These are phyloP conservation scores for Fragosphaeria purpurea DNA, from an alignment of 2,329 filamentous ascomycete genomes.

Conservation along the genomic window DNA sequence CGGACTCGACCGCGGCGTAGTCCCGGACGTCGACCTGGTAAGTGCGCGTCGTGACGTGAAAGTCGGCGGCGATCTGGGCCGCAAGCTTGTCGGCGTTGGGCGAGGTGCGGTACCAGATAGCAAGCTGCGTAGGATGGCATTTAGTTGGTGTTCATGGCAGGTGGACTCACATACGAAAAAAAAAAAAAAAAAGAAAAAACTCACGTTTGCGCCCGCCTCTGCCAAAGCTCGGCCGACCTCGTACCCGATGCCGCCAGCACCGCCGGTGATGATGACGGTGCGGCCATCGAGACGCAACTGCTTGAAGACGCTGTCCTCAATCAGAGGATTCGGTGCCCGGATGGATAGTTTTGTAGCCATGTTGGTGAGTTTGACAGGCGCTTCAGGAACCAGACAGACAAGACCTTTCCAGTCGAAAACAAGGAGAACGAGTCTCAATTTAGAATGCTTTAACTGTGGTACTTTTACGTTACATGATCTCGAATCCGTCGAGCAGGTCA, in stretches of 20 bases:
- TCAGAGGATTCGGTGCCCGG: conserved; percentile 9
- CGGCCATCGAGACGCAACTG: conserved; percentile 47
- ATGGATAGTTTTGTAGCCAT: conserved; percentile 4
- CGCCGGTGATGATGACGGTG: conserved; percentile 46
- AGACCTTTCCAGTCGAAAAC: neutral
- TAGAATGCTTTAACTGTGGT: no score
- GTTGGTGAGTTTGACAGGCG: neutral
- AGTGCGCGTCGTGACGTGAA: conserved; percentile 11
- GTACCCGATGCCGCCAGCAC: conserved; percentile 46
- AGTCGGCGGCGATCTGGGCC: conserved; percentile 10
- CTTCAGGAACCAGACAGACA: no score
- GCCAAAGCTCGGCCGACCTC: conserved; percentile 47
- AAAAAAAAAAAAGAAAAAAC: no score
- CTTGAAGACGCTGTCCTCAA: conserved; percentile 12
- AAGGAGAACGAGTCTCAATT: no score
- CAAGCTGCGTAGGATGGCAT: conserved; percentile 8
- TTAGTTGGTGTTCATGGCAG: no score
- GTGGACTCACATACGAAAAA: no score
- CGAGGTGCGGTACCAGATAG: conserved; percentile 15
- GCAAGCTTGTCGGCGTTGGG: conserved; percentile 10
- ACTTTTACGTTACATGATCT: no score
- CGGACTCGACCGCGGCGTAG: conserved; percentile 19
- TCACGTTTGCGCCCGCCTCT: conserved; percentile 42
- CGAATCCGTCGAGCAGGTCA: no score
- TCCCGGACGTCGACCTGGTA: conserved; percentile 13